phyloP scores from a whole-genome alignment of 2,329 filamentous ascomycete species.

The Neofusicoccum ribis region DNA sequence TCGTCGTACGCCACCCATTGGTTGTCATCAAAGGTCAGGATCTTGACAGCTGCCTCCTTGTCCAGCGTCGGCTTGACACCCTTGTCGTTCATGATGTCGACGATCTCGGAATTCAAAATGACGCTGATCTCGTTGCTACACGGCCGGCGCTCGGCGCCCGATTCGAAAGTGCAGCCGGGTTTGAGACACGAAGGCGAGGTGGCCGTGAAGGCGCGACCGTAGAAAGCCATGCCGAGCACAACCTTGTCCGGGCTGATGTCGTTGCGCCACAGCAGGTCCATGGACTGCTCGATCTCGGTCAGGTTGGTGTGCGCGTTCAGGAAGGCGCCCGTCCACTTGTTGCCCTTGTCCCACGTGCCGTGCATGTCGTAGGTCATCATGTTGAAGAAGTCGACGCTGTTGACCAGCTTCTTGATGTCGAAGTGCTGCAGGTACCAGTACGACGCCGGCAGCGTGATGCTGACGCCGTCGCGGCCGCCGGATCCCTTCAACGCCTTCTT shows the following conservation, averaged over 20 bases:
- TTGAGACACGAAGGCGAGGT: constrained; percentile 24
- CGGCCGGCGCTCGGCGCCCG: constrained; percentile 26
- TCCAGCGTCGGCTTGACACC: constrained; percentile 28
- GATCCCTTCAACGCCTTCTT: no score
- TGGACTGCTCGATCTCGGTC: constrained; percentile 45
- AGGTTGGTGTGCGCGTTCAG: constrained; percentile 48
- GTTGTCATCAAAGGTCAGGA: constrained; percentile 33
- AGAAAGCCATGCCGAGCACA: constrained; percentile 47
- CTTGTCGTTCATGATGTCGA: constrained; percentile 28
- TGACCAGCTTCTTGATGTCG: constrained; percentile 27
- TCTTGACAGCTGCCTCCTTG: constrained; percentile 34
- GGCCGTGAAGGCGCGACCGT: constrained; percentile 36
- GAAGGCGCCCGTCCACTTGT: constrained; percentile 32
- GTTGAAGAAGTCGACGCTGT: constrained; percentile 44
- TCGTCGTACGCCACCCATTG: constrained; percentile 48
- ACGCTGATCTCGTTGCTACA: constrained; percentile 35
- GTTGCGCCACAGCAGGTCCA: constrained; percentile 51
- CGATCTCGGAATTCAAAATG: constrained; percentile 40
- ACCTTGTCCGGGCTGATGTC: constrained; percentile 45
- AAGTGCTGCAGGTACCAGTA: constrained; percentile 31
- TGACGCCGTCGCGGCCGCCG: constrained; percentile 22
- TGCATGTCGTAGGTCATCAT: constrained; percentile 49
- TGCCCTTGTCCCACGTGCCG: constrained; percentile 41
- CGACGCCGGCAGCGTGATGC: constrained; percentile 29
- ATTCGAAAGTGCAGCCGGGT: constrained; percentile 27